phyloP scores from a whole-genome alignment of 163 green algal genomes.

The Coccomyxa subellipsoidea region DNA sequence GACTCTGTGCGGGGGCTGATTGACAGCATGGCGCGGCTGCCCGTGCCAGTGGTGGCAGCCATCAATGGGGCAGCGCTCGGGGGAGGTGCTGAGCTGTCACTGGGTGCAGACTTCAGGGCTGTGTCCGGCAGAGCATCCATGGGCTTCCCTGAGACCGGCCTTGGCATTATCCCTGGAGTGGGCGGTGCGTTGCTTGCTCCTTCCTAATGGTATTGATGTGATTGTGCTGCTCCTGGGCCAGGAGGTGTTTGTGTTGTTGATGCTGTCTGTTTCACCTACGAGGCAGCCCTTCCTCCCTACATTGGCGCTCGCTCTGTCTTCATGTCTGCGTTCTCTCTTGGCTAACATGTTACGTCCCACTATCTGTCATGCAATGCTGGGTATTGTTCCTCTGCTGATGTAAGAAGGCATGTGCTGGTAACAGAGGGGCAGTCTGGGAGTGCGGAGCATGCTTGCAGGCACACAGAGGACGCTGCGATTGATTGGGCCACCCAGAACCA shows the following conservation, averaged over 20 bases:
- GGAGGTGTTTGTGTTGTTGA: too few relatives aligned
- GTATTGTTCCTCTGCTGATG: neutral
- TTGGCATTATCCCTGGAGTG: conserved; percentile 19
- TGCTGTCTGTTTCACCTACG: too few relatives aligned
- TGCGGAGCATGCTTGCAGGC: neutral
- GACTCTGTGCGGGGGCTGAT: conserved; percentile 8
- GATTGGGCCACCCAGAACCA: neutral
- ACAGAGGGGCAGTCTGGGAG: neutral
- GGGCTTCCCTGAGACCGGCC: conserved; percentile 15
- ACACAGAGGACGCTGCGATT: conserved; percentile 9
- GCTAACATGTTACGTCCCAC: too few relatives aligned
- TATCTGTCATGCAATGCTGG: neutral
- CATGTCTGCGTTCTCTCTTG: too few relatives aligned
- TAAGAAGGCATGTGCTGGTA: neutral
- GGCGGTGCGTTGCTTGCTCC: neutral
- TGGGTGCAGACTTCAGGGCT: conserved; percentile 4
- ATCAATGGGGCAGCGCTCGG: conserved; percentile 9
- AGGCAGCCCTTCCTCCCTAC: too few relatives aligned
- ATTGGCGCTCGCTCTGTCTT: too few relatives aligned
- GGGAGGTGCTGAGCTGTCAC: conserved; percentile 7
- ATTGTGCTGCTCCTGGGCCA: too few relatives aligned
- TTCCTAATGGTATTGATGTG: neutral
- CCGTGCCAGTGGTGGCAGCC: conserved; percentile 2
- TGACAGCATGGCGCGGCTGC: neutral
- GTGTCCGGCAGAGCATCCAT: neutral